Evolutionary conservation across 495 filamentous ascomycete species (phyloP).

Genomic region (Hypoxylon perforatum): DNA sequence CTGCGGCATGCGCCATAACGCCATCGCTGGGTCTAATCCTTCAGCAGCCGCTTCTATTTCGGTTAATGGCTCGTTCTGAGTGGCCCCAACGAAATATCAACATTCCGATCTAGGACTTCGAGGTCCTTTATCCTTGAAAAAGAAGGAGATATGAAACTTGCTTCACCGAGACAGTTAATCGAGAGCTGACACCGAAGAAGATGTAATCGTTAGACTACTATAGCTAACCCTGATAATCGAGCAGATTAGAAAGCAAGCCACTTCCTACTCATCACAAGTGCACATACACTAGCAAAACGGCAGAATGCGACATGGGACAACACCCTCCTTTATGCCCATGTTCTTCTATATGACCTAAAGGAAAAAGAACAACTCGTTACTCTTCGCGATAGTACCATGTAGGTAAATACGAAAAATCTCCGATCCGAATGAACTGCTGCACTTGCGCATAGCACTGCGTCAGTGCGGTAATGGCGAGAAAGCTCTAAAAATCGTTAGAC

Average conservation of each 20-base stretch:
- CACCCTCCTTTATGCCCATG: background rate
- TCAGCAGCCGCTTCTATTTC: conserved; percentile 24
- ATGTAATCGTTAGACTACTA: too few species aligned
- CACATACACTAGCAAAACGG: background rate
- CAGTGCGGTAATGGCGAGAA: conserved; percentile 7
- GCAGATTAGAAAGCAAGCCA: background rate
- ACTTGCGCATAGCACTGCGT: conserved; percentile 7
- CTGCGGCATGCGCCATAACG: too few species aligned
- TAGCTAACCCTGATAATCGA: background rate
- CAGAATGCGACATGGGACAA: conserved; percentile 1
- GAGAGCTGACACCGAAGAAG: too few species aligned
- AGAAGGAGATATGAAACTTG: conserved; percentile 2
- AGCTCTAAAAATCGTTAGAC: background rate
- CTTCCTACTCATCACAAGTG: conserved; percentile 1
- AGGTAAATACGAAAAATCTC: conserved; percentile 23
- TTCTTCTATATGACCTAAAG: background rate
- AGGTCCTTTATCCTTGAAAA: background rate
- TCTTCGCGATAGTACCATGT: too few species aligned
- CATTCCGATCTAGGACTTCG: conserved; percentile 5
- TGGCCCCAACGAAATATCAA: conserved; percentile 4
- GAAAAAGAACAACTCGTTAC: background rate
- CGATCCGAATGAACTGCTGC: conserved; percentile 16
- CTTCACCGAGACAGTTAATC: conserved; percentile 1
- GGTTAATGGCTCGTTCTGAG: conserved; percentile 5
- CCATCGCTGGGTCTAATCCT: conserved; percentile 14